These are phyloP conservation scores for Rosa persica DNA, from an alignment of 306 rosid genomes.

Conservation along the genomic window DNA sequence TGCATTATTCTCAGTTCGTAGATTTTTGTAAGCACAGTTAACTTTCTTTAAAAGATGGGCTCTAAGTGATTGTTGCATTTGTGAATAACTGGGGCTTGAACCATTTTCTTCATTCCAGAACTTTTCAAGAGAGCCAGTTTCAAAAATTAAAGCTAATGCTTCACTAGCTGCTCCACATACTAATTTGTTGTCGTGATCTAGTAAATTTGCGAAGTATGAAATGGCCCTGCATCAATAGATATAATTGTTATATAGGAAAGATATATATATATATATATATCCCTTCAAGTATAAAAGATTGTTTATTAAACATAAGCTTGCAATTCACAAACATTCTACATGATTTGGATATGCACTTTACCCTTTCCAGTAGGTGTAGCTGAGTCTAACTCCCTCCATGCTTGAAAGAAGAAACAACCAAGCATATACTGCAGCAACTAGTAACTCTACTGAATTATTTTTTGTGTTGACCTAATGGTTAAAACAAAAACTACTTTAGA, in stretches of 20 bases:
- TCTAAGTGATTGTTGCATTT: slow-evolving; percentile 6
- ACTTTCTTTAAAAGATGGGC: slow-evolving; percentile 16
- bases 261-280: not conserved
- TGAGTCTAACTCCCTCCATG: slow-evolving; percentile 29
- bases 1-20: not conserved
- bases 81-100: slow-evolving; percentile 2
- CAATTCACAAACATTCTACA: not conserved
- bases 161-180: slow-evolving; percentile 28
- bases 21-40: slow-evolving; percentile 4
- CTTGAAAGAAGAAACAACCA: slow-evolving; percentile 42
- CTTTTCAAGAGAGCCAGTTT: slow-evolving; percentile 28
- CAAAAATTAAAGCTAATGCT: slow-evolving; percentile 40
- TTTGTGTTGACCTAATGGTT: slow-evolving; percentile 16
- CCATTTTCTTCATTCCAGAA: slow-evolving; percentile 22
- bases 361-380: slow-evolving; percentile 36
- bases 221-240: slow-evolving; percentile 27
- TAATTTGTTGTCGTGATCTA: slow-evolving; percentile 29
- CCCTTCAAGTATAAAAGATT: not conserved
- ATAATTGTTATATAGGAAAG: not conserved
- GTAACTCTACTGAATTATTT: slow-evolving; percentile 16
- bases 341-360: slow-evolving; percentile 13
- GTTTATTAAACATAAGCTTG: not conserved
- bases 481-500: not conserved
- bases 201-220: slow-evolving; percentile 17
- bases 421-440: slow-evolving; percentile 34